Evolutionary conservation across 2,329 filamentous ascomycete species (phyloP), one percentile per base, ranked within the genome.

Genomic region (Venturia effusa): DNA sequence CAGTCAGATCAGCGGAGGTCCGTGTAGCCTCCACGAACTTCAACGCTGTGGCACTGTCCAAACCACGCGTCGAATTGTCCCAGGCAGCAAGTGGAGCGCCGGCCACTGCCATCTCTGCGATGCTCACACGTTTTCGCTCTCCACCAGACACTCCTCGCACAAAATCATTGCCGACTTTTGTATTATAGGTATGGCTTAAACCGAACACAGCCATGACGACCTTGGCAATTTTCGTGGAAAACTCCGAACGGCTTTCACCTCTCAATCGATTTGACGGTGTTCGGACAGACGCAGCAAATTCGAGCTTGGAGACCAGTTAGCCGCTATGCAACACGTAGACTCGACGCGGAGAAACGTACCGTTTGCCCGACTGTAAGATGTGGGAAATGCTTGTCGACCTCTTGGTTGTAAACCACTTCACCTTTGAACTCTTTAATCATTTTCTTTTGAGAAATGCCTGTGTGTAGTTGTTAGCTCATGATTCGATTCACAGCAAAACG

Each of bases 201-300:
- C 80, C 83, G 19, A 88, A 85, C 41, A 87, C 84, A 24, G 80
- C 77, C 61, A 82, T 79, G 41, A 83, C 84, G 34, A 92, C 83
- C 68, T 88, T 88, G 59, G 85, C 87, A 30, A 88, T 81, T 0
- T 78, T 72, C 1, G 84, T 81, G 1, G 80, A 81, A 37, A 83
- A 86, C 10, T 84, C 79, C 39, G 88, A 79, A 1, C 87, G 78
- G 7, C 80, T 83, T n/a, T 75, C 74, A 61, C 87, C 83, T 59
- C 85, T 82, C 1, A 89, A 80, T 63, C 77, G 68, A 72, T 74
- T 63, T 67, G 77, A 71, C 6, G 82, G 81, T 10, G 80, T 81
- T 22, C 82, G 75, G 2, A 81, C 76, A 7, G 79, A 77, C 2
- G 82, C 80, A 0, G 89, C 89, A 70, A 92, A 92, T 61, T 84